Base-by-base conservation (phyloP, 202 grass and related monocot genomes). In the Hordeum pubiflorum region DNA sequence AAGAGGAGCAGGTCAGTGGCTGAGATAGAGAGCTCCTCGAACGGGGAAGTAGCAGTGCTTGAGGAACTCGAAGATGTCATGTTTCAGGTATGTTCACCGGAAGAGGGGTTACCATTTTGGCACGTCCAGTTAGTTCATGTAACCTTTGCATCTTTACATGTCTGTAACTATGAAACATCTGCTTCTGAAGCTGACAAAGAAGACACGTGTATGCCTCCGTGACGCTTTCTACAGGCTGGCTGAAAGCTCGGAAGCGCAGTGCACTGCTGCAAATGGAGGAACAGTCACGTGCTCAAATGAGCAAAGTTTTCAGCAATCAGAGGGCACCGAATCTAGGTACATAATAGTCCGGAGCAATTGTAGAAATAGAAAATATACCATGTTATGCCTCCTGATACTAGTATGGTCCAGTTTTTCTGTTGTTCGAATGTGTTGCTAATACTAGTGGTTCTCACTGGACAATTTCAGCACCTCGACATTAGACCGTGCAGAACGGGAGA, bases 171-270 rank as follows among this genome's bases (percentile, higher is more conserved):
- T 13, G 21, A 67, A 83, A 75, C 39, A 46, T 39, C 33, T 62
- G 36, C 73, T 46, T 78, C 61, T 77, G 78, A 77, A 96, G 93
- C 75, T 96, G 80, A 88, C 89, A 2, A 84, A 79, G 73, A 82
- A 82, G 79, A 89, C 85, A 21, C 70, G 93, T 58, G 79, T 90
- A 37, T 96, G 90, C 87, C 81, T 85, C 85, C 86, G 93, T 76
- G 93, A 96, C 69, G 86, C 93, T 62, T 96, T 92, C 58, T 92
- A 92, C 83, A 88, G 93, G 75, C 73, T 96, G 46, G 90, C 90
- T 69, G 86, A 88, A 52, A 81, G 79, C 69, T 90, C 87, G 0
- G 75, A 79, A 20, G 24, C 23, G 9, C 36, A 54, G 57, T 69
- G 60, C 29, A 34, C 63, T 39, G 22, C 76, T 32, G 75, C 34